A percentile compares a stretch with the other conserved stretches of the same genome.
These are phyloP conservation scores for Carex littledalei DNA, from an alignment of 176 grass and related monocot species.

Conservation along the genomic window DNA sequence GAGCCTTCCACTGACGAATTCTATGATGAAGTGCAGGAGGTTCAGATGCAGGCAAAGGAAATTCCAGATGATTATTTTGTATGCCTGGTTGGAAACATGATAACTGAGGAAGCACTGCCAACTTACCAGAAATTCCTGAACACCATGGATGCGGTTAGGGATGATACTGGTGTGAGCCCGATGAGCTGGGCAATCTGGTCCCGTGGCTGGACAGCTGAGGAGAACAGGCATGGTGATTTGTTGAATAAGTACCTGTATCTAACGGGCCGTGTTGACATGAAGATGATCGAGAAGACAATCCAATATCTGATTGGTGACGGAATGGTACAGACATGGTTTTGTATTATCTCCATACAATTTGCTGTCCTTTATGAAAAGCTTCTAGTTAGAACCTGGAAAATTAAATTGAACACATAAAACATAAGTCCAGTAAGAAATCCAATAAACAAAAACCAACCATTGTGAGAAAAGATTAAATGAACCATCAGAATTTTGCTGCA, in stretches of 20 bases:
- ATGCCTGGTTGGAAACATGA: constrained; percentile 71
- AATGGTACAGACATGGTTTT: constrained; percentile 26
- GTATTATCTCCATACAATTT: not conserved
- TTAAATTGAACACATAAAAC: not conserved
- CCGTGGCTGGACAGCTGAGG: constrained; percentile 69
- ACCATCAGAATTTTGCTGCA: not conserved
- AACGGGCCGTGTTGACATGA: constrained; percentile 61
- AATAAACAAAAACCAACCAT: not conserved
- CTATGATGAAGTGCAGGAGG: constrained; percentile 19
- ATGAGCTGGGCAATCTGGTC: constrained; percentile 66
- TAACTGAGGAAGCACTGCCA: constrained; percentile 69
- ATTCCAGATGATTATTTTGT: constrained; percentile 78
- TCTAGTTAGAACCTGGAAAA: not conserved
- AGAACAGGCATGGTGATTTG: constrained; percentile 66
- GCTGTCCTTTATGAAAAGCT: not conserved
- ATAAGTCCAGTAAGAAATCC: not conserved
- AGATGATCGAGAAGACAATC: constrained; percentile 70
- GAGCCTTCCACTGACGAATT: constrained; percentile 26
- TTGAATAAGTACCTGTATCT: constrained; percentile 75
- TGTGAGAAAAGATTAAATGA: not conserved
- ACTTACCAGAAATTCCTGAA: constrained; percentile 83
- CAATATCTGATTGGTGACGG: constrained; percentile 61
- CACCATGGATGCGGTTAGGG: constrained; percentile 50
- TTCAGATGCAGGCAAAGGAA: constrained; percentile 50
- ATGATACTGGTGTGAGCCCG: constrained; percentile 62